Conservation (phyloP, 2,329 filamentous ascomycete species). For the Fusarium pilosicola region DNA sequence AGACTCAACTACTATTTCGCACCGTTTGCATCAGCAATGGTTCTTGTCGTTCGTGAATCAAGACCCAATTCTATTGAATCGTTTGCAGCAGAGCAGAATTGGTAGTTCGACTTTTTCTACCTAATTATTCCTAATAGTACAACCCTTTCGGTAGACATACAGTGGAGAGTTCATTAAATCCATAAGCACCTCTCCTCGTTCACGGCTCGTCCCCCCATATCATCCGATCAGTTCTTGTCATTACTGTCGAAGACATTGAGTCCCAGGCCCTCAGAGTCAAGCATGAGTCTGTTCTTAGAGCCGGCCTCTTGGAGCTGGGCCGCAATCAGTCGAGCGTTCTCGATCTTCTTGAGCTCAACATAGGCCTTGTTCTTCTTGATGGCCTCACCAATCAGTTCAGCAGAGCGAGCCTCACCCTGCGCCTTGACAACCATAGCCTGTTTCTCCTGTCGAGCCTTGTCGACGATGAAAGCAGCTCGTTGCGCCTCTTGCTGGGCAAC, state of each 20-base stretch:
- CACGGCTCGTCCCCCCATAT: not conserved
- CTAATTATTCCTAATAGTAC: constrained; percentile 46
- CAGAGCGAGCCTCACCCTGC: constrained; percentile 98
- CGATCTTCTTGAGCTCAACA: constrained; percentile 96
- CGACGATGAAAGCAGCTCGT: constrained; percentile 94
- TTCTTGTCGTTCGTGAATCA: not conserved
- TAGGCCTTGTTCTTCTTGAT: constrained; percentile 99
- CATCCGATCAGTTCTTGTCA: constrained; percentile 51
- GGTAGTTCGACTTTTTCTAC: constrained; percentile 37
- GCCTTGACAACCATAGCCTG: constrained; percentile 98
- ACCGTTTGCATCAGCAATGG: not conserved
- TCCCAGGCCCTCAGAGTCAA: constrained; percentile 90
- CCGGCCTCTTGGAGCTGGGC: constrained; percentile 84
- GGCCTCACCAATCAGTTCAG: constrained; percentile 96
- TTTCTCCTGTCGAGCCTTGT: constrained; percentile 99
- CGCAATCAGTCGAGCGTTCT: constrained; percentile 94
- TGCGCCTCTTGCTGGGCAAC: constrained; percentile 93
- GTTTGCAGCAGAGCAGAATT: constrained; percentile 36
- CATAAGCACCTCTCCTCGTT: constrained; percentile 15
- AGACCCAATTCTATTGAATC: not conserved
- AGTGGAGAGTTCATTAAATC: constrained; percentile 57
- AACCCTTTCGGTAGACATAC: constrained; percentile 51
- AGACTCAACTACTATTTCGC: not conserved
- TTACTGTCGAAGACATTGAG: constrained; percentile 79
- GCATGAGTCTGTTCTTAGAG: constrained; percentile 90